Evolutionary conservation across 768 basidiomycete genomes (phyloP).

Genomic region (Porpolomopsis calyptriformis): DNA sequence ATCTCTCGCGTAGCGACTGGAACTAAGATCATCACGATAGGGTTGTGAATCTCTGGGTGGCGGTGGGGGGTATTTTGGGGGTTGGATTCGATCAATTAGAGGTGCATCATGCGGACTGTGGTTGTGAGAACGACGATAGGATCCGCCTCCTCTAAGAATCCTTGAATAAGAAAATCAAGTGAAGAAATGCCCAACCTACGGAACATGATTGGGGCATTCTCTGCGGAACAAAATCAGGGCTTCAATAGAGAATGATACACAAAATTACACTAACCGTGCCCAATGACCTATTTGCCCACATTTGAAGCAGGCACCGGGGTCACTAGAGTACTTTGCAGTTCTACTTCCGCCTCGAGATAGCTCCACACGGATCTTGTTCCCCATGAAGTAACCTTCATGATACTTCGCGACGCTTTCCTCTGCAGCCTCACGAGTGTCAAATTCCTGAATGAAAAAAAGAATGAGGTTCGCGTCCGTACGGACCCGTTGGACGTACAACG

Average conservation of each 20-base stretch:
- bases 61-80: constrained; percentile 38
- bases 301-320: constrained; percentile 81
- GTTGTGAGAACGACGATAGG: constrained; percentile 32
- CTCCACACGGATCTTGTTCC: constrained; percentile 85
- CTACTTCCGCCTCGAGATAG: constrained; percentile 76
- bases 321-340: constrained; percentile 71
- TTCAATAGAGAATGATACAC: background rate
- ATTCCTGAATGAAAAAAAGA: constrained; percentile 45
- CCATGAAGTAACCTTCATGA: constrained; percentile 85
- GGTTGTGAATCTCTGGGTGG: constrained; percentile 27
- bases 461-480: constrained; percentile 5
- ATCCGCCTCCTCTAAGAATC: constrained; percentile 17
- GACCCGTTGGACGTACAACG: constrained; percentile 47
- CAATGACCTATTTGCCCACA: constrained; percentile 82
- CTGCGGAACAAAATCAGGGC: constrained; percentile 24
- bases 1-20: constrained; percentile 44
- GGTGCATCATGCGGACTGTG: constrained; percentile 29
- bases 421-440: constrained; percentile 68
- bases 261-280: constrained; percentile 53
- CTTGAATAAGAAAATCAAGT: background rate
- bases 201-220: constrained; percentile 56
- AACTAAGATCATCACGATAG: constrained; percentile 47
- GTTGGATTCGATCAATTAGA: constrained; percentile 49
- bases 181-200: constrained; percentile 31
- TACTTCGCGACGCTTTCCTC: constrained; percentile 84